Base-by-base conservation (phyloP, 2,329 filamentous ascomycete genomes). In the Pseudogymnoascus sp. region DNA sequence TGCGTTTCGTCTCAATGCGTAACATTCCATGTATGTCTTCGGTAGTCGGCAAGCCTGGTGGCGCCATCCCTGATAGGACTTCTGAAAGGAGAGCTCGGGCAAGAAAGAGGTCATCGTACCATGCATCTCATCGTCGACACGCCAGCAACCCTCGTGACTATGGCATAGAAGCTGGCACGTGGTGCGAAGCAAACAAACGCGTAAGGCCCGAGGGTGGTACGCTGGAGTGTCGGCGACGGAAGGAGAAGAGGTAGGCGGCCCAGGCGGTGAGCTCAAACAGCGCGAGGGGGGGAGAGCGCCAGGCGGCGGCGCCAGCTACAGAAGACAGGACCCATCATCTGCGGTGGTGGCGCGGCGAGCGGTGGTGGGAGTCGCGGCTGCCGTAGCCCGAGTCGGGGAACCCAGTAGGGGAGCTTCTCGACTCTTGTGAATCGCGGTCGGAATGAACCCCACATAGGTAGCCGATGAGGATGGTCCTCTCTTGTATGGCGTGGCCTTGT, bases 401-500 rank as follows among this genome's bases (percentile, higher is more conserved):
- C 48, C 66, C 65, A 41, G 63, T 64, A 30, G 61, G 59, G 23
- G 63, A 63, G 30, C 62, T 65, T 7, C 63, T 64, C 30, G 48
- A 63, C 63, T 58, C 19, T 4, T 30, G 12, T 18, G 52, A 8
- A 8, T 59, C 33, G 10, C n/a, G 41, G 26, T 38, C 35, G 5
- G 69, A 68, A 66, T 87, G 84, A 37, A 63, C 70, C 21, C 76
- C 71, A 69, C 86, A 89, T 39, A 81, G 78, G 66, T 88, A 89
- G 59, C 86, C 86, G 21, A 89, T 85, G n/a, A 88, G 75, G 3
- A 89, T 79, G 0, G 81, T 85, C 71, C 82, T 85, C 68, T 88
- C 84, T 66, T 84, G 80, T 30, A 85, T 75, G n/a, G 65, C 65
- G 67, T 89, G 86, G 35, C 82, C 82, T 63, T 79, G 78, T 64